Base-by-base conservation (phyloP, 2,329 filamentous ascomycete genomes). In the Apiospora arundinis region DNA sequence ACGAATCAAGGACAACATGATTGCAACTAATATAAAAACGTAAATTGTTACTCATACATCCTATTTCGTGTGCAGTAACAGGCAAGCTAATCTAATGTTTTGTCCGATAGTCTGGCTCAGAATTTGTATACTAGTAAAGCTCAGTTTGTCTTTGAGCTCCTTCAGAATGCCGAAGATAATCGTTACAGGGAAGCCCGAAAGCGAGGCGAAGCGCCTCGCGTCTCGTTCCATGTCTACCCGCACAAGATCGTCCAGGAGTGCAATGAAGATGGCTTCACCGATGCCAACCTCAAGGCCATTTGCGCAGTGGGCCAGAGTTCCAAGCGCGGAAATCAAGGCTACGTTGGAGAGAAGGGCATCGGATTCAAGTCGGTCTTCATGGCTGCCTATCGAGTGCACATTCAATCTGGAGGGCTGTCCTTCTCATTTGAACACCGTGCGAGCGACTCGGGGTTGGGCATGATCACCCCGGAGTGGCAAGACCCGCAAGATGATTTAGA, bases 91-190 rank as follows among this genome's bases (percentile, higher is more conserved):
- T 16, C 42, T 45, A 16, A 12, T 45, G 14, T 48, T 48, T 48
- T 48, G 21, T 5, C 18, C 18, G 21, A 48, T n/a, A 86, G 84
- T 16, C 73, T 86, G n/a, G 82, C 82, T 1, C 80, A 79, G 46
- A 82, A 85, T 44, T 74, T 87, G 0, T 85, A 86, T 72, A 77
- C 80, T 0, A 85, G 79, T 67, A 79, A 82, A 8, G 80, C 84
- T 0, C 81, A 84, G 44, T 89, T 88, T 73, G 77, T 89, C 1
- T 85, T 87, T 46, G 87, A 89, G 75, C 75, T 89, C 1, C 80
- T 89, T 0, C 87, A 88, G 73, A 89, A 89, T 74, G 85, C 86
- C 5, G 87, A 89, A 60, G 86, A 88, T 75, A 88, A 87, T 70
- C 70, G 71, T 12, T 88, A 84, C 73, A 71, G 4, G 18, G 75